These are phyloP conservation scores for Priceomyces castillae DNA, from an alignment of 805 yeast species.

Conservation along the genomic window DNA sequence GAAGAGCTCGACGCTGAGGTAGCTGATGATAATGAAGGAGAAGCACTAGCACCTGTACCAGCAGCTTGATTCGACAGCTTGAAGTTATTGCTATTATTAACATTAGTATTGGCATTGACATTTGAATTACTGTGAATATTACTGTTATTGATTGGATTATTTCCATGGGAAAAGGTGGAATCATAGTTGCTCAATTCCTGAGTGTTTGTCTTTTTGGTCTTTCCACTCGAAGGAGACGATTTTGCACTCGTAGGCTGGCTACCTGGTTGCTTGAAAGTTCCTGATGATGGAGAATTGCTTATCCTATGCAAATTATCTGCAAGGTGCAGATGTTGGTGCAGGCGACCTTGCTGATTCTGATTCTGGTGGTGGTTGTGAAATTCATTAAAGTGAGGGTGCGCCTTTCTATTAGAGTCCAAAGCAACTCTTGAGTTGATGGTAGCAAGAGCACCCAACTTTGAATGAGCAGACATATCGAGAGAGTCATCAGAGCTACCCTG, in stretches of 20 bases:
- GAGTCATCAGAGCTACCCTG: slow-evolving; percentile 19
- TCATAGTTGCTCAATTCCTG: too few relatives aligned
- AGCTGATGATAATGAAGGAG: slow-evolving; percentile 4
- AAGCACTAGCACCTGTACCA: background rate
- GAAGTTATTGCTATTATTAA: background rate
- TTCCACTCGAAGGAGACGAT: slow-evolving; percentile 10
- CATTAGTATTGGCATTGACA: slow-evolving; percentile 4
- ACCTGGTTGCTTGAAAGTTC: slow-evolving; percentile 9
- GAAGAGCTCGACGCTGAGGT: slow-evolving; percentile 20
- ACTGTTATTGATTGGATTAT: slow-evolving; percentile 10
- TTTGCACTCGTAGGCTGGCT: slow-evolving; percentile 9
- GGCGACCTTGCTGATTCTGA: slow-evolving; percentile 10
- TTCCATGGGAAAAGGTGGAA: slow-evolving; percentile 17
- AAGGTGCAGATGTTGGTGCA: slow-evolving; percentile 16
- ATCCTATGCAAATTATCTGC: slow-evolving; percentile 33
- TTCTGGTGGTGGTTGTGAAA: slow-evolving; percentile 11
- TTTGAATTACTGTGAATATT: slow-evolving; percentile 7
- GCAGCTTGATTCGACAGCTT: background rate
- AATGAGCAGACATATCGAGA: slow-evolving; percentile 29
- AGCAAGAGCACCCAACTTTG: slow-evolving; percentile 62
- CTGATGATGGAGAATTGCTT: slow-evolving; percentile 30
- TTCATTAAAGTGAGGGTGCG: slow-evolving; percentile 9
- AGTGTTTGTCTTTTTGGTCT: slow-evolving; percentile 6
- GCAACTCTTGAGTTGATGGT: slow-evolving; percentile 60
- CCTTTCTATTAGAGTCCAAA: slow-evolving; percentile 40